Percentiles rank a stretch among this genome's conserved stretches.
Evolutionary conservation across 768 basidiomycete genomes (phyloP).

Genomic region (Leucocoprinus leucothites): DNA sequence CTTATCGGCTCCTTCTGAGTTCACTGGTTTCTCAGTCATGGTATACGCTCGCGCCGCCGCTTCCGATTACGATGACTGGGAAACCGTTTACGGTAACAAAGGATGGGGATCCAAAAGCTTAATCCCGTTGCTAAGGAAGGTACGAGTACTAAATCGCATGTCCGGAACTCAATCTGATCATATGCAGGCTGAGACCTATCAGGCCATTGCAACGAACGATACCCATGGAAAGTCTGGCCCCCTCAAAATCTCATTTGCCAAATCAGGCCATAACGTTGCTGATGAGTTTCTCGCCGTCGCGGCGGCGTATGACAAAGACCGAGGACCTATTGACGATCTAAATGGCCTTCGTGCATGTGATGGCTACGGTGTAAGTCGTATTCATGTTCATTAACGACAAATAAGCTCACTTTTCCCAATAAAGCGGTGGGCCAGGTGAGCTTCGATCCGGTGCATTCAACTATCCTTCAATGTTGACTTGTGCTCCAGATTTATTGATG

Average conservation of each 20-base stretch:
- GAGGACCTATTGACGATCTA: conserved; percentile 40
- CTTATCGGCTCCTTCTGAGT: not conserved
- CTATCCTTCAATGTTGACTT: not conserved
- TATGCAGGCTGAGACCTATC: conserved; percentile 39
- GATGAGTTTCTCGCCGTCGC: conserved; percentile 46
- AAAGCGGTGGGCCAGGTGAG: conserved; percentile 56
- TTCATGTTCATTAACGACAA: not conserved
- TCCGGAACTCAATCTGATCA: not conserved
- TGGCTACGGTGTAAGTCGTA: conserved; percentile 43
- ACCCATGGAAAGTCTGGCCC: conserved; percentile 51
- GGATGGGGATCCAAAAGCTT: conserved; percentile 61
- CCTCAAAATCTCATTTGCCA: conserved; percentile 42
- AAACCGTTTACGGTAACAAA: conserved; percentile 42
- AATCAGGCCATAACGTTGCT: conserved; percentile 36
- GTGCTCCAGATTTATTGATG: conserved; percentile 48
- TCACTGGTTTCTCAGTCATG: conserved; percentile 28
- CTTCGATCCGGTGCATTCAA: not conserved
- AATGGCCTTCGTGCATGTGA: conserved; percentile 42
- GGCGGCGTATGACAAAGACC: conserved; percentile 43
- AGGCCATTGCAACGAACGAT: conserved; percentile 21
- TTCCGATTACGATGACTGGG: conserved; percentile 69
- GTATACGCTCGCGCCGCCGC: conserved; percentile 58
- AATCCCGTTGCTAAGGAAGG: conserved; percentile 59
- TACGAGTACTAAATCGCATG: conserved; percentile 15
- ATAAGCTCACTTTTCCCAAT: not conserved